Percentiles rank a stretch among this genome's conserved stretches.
Evolutionary conservation across 1,139 yeast species (phyloP).

Genomic region (Torulaspora pretoriensis): DNA sequence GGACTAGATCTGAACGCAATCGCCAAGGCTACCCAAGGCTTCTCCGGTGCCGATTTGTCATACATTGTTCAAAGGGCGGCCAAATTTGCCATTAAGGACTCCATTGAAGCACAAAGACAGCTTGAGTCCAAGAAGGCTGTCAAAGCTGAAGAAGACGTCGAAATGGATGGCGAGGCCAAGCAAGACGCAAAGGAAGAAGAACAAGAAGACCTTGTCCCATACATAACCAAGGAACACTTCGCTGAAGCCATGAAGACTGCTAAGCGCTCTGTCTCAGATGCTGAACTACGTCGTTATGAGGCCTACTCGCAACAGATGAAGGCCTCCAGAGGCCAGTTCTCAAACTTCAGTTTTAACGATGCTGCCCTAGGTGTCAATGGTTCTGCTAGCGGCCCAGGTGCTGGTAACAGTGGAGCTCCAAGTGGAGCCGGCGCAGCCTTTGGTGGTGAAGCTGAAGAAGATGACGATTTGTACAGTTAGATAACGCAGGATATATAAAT

Average conservation of each 20-base stretch:
- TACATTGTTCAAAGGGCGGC: slow-evolving; percentile 98
- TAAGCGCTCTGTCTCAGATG: slow-evolving; percentile 92
- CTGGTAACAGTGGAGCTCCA: slow-evolving; percentile 23
- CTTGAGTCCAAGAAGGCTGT: slow-evolving; percentile 53
- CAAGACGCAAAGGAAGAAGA: slow-evolving; percentile 45
- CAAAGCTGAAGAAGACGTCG: slow-evolving; percentile 47
- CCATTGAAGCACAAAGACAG: slow-evolving; percentile 78
- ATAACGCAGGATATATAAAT: slow-evolving; percentile 10
- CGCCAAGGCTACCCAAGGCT: slow-evolving; percentile 90
- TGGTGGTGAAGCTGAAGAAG: slow-evolving; percentile 74
- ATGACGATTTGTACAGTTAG: slow-evolving; percentile 88
- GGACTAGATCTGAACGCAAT: slow-evolving; percentile 84
- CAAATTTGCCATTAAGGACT: slow-evolving; percentile 96
- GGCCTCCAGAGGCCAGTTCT: slow-evolving; percentile 89
- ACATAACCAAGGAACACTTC: slow-evolving; percentile 84
- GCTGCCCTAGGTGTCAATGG: slow-evolving; percentile 43
- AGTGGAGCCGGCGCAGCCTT: slow-evolving; percentile 42
- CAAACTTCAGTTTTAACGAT: slow-evolving; percentile 68
- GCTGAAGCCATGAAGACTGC: slow-evolving; percentile 99
- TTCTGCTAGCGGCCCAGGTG: slow-evolving; percentile 35
- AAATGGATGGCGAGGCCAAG: slow-evolving; percentile 58
- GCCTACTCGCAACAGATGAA: slow-evolving; percentile 96
- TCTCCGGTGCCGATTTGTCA: slow-evolving; percentile 98
- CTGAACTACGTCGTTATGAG: slow-evolving; percentile 97
- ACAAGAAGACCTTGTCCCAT: slow-evolving; percentile 90